These are phyloP conservation scores for Parachlorella kessleri DNA, from an alignment of 139 green algal species.

Conservation along the genomic window DNA sequence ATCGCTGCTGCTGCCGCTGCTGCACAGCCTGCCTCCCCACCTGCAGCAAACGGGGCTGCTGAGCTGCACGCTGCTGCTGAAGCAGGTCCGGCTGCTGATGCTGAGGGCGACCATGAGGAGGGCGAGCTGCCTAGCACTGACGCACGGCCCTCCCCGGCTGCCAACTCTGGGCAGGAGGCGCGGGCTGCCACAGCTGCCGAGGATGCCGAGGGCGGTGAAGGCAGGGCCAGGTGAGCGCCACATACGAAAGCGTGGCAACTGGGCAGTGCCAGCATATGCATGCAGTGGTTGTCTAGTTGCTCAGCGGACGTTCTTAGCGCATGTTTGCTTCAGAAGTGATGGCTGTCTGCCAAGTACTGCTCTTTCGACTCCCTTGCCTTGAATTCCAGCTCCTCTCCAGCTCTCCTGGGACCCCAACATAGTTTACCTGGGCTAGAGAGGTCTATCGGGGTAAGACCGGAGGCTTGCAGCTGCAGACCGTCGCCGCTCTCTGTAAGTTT, in stretches of 20 bases:
- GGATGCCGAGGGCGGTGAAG: background rate
- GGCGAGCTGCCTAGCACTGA: slow-evolving; percentile 6
- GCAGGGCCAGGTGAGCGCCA: background rate
- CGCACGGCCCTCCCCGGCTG: background rate
- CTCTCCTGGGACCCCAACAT: no score
- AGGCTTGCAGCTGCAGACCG: no score
- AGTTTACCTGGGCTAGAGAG: no score
- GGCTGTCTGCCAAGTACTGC: no score
- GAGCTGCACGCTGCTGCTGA: background rate
- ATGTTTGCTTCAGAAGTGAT: no score
- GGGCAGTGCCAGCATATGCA: background rate
- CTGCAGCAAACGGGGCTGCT: background rate
- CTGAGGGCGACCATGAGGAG: slow-evolving; percentile 9
- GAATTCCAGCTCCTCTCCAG: no score
- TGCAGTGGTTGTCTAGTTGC: background rate
- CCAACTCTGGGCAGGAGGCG: background rate
- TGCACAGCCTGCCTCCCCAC: slow-evolving; percentile 13
- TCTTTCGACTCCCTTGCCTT: no score
- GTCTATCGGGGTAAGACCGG: no score
- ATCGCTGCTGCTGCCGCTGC: background rate
- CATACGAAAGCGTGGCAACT: background rate
- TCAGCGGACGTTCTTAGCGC: no score
- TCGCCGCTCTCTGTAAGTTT: no score
- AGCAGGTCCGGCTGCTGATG: background rate
- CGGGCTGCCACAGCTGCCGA: background rate